phyloP scores from a whole-genome alignment of 1,284 basidiomycete genomes.

The Tremellales sp. region DNA sequence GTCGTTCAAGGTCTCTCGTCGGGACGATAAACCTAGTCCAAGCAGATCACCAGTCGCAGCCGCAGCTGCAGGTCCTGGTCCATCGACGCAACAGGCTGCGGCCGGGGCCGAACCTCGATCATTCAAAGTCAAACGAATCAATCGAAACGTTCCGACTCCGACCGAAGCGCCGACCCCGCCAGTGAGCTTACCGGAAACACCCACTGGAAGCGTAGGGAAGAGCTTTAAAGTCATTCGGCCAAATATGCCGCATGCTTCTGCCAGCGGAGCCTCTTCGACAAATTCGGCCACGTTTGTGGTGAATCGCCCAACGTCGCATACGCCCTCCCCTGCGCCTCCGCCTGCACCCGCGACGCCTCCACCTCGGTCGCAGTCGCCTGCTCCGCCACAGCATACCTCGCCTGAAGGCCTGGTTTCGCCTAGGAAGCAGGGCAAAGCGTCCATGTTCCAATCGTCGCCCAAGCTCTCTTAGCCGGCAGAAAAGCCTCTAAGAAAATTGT shows the following conservation, averaged over 20 bases:
- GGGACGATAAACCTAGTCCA: neutral
- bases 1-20: neutral
- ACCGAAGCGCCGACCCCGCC: neutral
- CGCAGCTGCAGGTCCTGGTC: neutral
- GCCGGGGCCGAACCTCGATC: neutral
- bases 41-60: neutral
- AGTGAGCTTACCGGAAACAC: too few relatives aligned
- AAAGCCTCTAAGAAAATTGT: too few relatives aligned
- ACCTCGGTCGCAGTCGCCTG: too few relatives aligned
- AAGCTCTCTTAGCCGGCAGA: too few relatives aligned
- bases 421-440: neutral
- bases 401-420: too few relatives aligned
- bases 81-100: neutral
- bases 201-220: neutral
- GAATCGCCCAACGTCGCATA: too few relatives aligned
- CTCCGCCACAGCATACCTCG: too few relatives aligned
- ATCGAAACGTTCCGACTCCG: neutral
- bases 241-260: neutral
- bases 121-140: slow-evolving; percentile 10
- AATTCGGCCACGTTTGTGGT: neutral
- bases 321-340: too few relatives aligned
- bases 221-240: slow-evolving; percentile 7
- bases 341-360: too few relatives aligned
- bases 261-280: neutral
- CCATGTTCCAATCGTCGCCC: too few relatives aligned